Conservation (phyloP, 2,329 filamentous ascomycete genomes). For the Cordyceps fumosorosea region DNA sequence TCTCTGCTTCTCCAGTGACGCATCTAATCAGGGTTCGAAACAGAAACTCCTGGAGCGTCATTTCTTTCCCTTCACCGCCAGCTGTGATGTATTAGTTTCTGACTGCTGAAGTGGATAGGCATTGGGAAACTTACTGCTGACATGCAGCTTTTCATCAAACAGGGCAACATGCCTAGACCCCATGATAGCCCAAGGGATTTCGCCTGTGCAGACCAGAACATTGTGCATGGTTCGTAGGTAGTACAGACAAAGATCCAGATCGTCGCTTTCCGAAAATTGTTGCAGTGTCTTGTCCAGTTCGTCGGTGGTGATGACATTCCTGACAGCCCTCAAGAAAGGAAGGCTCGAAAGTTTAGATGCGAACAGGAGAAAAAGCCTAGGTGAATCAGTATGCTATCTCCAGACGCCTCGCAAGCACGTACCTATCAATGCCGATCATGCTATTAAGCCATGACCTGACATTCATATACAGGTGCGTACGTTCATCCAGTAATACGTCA, state of each 20-base stretch:
- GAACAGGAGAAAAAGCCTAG: slow-evolving; percentile 55
- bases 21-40: slow-evolving; percentile 59
- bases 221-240: slow-evolving; percentile 70
- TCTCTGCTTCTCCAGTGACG: slow-evolving; percentile 29
- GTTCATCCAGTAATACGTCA: slow-evolving; percentile 67
- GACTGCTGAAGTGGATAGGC: slow-evolving; percentile 13
- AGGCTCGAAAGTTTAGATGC: slow-evolving; percentile 51
- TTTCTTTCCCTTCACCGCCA: slow-evolving; percentile 44
- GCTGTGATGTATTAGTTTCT: slow-evolving; percentile 27
- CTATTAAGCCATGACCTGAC: slow-evolving; percentile 75
- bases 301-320: slow-evolving; percentile 16
- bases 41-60: slow-evolving; percentile 62
- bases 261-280: slow-evolving; percentile 48
- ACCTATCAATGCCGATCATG: slow-evolving; percentile 58
- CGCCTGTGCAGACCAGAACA: slow-evolving; percentile 59
- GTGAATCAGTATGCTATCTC: background rate
- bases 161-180: slow-evolving; percentile 48
- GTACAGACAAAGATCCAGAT: slow-evolving; percentile 71
- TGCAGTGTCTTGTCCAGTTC: slow-evolving; percentile 14
- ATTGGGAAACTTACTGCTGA: slow-evolving; percentile 41
- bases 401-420: slow-evolving; percentile 20
- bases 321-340: slow-evolving; percentile 37
- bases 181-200: slow-evolving; percentile 63
- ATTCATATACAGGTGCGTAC: slow-evolving; percentile 67
- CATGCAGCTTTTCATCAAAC: slow-evolving; percentile 24